A percentile compares a stretch with the other conserved stretches of the same genome.
These are phyloP conservation scores for Sporothrix sp. DNA, from an alignment of 2,329 filamentous ascomycete genomes.

Conservation along the genomic window DNA sequence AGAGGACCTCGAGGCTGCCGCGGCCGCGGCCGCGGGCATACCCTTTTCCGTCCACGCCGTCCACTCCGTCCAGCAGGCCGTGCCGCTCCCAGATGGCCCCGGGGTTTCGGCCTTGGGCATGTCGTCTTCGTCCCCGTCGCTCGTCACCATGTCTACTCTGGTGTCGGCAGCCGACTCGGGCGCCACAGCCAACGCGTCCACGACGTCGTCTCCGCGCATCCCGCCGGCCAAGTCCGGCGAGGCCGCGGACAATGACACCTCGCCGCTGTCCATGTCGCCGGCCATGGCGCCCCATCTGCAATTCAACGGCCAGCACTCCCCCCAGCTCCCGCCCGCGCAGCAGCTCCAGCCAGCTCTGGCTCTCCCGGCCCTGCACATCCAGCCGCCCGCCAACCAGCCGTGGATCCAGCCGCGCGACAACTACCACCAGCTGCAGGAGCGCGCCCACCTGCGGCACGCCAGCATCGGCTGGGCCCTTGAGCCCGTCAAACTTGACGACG, in stretches of 20 bases:
- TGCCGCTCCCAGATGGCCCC: constrained; percentile 8
- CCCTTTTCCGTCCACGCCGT: constrained; percentile 7
- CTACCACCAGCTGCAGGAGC: constrained; percentile 15
- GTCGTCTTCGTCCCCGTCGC: constrained; percentile 3
- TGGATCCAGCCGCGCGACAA: constrained; percentile 12
- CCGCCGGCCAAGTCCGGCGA: neutral
- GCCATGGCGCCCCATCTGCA: neutral
- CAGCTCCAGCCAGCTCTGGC: constrained; percentile 14
- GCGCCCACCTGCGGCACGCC: constrained; percentile 23
- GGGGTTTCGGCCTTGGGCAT: neutral
- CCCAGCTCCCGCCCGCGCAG: too few relatives aligned
- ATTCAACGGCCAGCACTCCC: constrained; percentile 1
- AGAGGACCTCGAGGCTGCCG: constrained; percentile 22
- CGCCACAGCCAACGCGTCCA: constrained; percentile 3
- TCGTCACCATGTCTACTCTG: constrained; percentile 7
- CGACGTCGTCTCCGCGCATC: constrained; percentile 6
- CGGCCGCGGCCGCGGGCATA: constrained; percentile 9
- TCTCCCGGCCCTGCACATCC: too few relatives aligned
- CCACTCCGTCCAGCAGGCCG: too few relatives aligned
- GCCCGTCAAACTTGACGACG: constrained; percentile 21
- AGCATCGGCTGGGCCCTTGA: constrained; percentile 28
- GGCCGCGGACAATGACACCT: neutral
- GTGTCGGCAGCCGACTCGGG: constrained; percentile 18
- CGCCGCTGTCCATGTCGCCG: constrained; percentile 2
- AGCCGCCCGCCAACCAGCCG: neutral